Conservation (phyloP, 177 flowering plant genomes). For the Viscum album region DNA sequence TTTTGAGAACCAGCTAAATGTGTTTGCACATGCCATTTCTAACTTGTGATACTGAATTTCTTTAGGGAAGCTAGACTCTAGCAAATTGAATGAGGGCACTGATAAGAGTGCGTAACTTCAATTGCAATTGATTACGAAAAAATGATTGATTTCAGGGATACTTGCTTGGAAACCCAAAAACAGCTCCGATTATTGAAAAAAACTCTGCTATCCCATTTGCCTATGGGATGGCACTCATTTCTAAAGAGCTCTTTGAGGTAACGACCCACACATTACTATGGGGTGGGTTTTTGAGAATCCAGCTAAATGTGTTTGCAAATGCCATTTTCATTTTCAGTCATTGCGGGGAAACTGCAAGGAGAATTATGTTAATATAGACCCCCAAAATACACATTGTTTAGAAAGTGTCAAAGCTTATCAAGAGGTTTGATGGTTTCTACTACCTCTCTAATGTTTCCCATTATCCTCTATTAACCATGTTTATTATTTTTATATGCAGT, state of each 20-base stretch:
- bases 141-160: background rate
- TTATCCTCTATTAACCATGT: background rate
- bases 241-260: background rate
- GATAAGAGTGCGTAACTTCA: too few relatives aligned
- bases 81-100: too few relatives aligned
- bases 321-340: constrained; percentile 12
- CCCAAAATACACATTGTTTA: constrained; percentile 13
- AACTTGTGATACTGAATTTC: too few relatives aligned
- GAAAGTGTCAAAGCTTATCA: constrained; percentile 8
- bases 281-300: too few relatives aligned
- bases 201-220: background rate
- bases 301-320: too few relatives aligned
- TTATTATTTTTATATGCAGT: background rate
- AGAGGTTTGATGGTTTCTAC: constrained; percentile 11
- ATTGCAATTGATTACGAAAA: too few relatives aligned
- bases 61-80: too few relatives aligned
- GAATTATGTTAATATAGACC: constrained; percentile 15
- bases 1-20: too few relatives aligned
- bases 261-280: background rate
- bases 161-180: background rate
- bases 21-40: background rate
- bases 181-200: background rate
- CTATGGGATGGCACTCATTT: background rate
- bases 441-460: background rate
- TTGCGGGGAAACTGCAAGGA: constrained; percentile 17